Evolutionary conservation across 352 stramenopile genomes (phyloP).

Genomic region (Phytopythium kandeliae): DNA sequence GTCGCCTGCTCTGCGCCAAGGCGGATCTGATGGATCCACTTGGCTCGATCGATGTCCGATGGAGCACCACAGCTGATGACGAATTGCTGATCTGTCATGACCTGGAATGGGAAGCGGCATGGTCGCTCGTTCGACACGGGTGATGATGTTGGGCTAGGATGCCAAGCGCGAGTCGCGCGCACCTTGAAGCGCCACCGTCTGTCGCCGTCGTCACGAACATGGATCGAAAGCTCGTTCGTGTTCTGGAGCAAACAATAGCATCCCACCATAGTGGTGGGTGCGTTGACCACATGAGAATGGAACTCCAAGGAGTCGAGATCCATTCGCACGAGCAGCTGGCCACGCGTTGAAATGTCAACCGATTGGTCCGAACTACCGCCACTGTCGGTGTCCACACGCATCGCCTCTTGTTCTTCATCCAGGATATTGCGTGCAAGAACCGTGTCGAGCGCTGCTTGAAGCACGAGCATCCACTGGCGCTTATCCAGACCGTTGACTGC

Average conservation of each 20-base stretch:
- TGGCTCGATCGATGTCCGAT: slow-evolving; percentile 47
- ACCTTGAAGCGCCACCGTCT: slow-evolving; percentile 33
- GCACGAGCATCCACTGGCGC: slow-evolving; percentile 37
- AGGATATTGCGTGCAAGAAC: slow-evolving; percentile 39
- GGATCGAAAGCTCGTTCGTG: slow-evolving; percentile 40
- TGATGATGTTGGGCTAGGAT: slow-evolving; percentile 17
- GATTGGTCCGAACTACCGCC: background rate
- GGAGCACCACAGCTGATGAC: slow-evolving; percentile 55
- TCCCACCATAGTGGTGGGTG: slow-evolving; percentile 29
- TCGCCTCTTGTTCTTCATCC: slow-evolving; percentile 19
- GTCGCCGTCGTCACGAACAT: slow-evolving; percentile 16
- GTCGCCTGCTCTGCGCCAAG: slow-evolving; percentile 37
- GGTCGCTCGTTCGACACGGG: slow-evolving; percentile 15
- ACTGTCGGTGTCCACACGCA: slow-evolving; percentile 8
- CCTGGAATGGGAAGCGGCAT: slow-evolving; percentile 56
- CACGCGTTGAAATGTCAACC: slow-evolving; percentile 4
- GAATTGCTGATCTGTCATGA: slow-evolving; percentile 62
- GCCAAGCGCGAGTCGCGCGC: slow-evolving; percentile 41
- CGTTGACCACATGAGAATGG: slow-evolving; percentile 16
- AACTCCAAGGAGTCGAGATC: slow-evolving; percentile 24
- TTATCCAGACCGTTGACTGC: slow-evolving; percentile 28
- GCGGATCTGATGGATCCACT: slow-evolving; percentile 65
- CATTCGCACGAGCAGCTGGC: slow-evolving; percentile 27
- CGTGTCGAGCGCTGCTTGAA: slow-evolving; percentile 46
- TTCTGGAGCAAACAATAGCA: slow-evolving; percentile 39